Conservation (phyloP, 148 eudicot genomes). For the Vaccinium myrtillus region DNA sequence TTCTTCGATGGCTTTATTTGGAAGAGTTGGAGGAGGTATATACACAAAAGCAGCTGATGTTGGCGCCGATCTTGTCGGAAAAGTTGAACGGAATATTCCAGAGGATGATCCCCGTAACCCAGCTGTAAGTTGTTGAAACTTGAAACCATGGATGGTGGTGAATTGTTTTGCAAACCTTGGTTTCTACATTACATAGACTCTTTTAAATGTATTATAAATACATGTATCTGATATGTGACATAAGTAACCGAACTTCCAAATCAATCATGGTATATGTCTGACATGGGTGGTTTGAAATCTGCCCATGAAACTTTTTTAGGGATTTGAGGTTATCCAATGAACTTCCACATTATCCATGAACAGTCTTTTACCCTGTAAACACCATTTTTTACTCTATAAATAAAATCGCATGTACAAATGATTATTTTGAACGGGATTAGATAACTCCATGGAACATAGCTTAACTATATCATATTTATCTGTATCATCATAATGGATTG, state of each 20-base stretch:
- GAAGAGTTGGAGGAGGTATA: conserved; percentile 24
- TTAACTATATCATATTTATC: neutral
- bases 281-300: neutral
- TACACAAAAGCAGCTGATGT: conserved; percentile 24
- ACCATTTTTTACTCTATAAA: neutral
- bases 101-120: conserved; percentile 26
- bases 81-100: conserved; percentile 18
- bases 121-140: conserved; percentile 13
- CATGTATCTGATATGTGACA: neutral
- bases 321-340: neutral
- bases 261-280: neutral
- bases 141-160: neutral
- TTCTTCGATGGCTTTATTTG: conserved; percentile 15
- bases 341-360: neutral
- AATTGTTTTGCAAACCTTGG: neutral
- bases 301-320: neutral
- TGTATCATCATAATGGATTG: neutral
- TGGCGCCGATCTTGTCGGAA: conserved; percentile 20
- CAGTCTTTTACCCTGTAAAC: neutral
- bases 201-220: neutral
- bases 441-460: neutral
- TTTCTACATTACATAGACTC: neutral
- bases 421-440: neutral
- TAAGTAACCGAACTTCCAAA: neutral
- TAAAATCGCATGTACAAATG: neutral